Base-by-base conservation (phyloP, 78 protist species). In the Cavenderia fasciculata region DNA sequence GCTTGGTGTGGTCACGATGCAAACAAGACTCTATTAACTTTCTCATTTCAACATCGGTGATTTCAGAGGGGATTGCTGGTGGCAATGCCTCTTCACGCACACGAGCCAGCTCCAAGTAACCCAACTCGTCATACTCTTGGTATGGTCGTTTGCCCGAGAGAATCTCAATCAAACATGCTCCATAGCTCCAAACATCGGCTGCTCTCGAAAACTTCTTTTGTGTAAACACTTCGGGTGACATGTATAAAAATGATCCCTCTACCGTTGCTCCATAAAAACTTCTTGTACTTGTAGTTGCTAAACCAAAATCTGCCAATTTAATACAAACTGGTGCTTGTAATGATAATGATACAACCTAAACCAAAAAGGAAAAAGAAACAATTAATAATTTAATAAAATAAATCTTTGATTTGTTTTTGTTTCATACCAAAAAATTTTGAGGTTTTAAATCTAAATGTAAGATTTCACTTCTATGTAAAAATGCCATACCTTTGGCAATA, bases 401-500 rank as follows among this genome's bases (percentile, higher is more conserved):
- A n/a, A n/a, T n/a, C n/a, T n/a, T 49, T 49, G 12, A 14, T 49
- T 49, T 49, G 54, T 18, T 14, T 18, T 49, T 14, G 14, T 14
- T 18, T 27, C 63, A 27, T 57, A 68, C 82, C 43, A 86, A 86
- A 41, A 87, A 75, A 38, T 87, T 87, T 70, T 87, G 88, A 36
- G 93, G 93, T 16, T 87, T 87, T 38, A 87, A 70, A 52, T 87
- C 93, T 18, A 75, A 69, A 71, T 87, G 93, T 29, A 77, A 74
- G 59, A 87, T 87, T 27, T 77, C 87, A 51, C 74, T 87, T 46
- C 78, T 59, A 34, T 87, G 93, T 25, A 87, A 19, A n/a, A 87
- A 87, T 18, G 85, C 73, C 93, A 87, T 87, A 18, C 93, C 93
- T 57, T 75, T 71, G 0, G 93, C 93, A 51, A 87, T 87, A 46